phyloP scores from a whole-genome alignment of 306 rosid species.

The Vicia faba region DNA sequence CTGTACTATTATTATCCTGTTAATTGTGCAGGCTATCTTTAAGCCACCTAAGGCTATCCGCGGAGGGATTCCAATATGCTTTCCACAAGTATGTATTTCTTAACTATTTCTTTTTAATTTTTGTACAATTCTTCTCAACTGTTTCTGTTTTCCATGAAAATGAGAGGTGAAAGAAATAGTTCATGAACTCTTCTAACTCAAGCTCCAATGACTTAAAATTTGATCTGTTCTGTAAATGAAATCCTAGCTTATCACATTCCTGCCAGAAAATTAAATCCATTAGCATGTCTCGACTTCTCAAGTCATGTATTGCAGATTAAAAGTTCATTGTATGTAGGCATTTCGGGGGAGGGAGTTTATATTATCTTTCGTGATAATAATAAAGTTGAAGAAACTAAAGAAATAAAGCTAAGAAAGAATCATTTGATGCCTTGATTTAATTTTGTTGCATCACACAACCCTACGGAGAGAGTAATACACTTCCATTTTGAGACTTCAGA shows the following conservation, averaged over 20 bases:
- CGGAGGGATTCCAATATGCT: slow-evolving; percentile 97
- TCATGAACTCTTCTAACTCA: slow-evolving; percentile 20
- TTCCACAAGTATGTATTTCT: slow-evolving; percentile 84
- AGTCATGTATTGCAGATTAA: slow-evolving; percentile 5
- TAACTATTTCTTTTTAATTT: slow-evolving; percentile 28
- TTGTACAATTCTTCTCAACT: slow-evolving; percentile 22
- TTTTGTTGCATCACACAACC: slow-evolving; percentile 5
- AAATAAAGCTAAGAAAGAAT: background rate
- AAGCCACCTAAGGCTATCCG: slow-evolving; percentile 91
- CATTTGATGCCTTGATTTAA: background rate
- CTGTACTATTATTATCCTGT: slow-evolving; percentile 11
- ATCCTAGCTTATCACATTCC: slow-evolving; percentile 4
- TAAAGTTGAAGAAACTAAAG: background rate
- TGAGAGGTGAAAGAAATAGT: slow-evolving; percentile 6
- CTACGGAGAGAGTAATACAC: background rate
- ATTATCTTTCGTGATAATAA: background rate
- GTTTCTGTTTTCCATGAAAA: slow-evolving; percentile 38
- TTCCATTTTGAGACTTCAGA: background rate
- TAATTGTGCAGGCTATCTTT: slow-evolving; percentile 71
- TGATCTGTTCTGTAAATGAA: slow-evolving; percentile 15
- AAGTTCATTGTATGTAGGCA: background rate
- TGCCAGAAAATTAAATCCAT: slow-evolving; percentile 16
- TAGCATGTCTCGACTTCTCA: background rate
- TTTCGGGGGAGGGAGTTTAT: background rate
- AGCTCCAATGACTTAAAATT: slow-evolving; percentile 2